A percentile compares a stretch with the other conserved stretches of the same genome.
Evolutionary conservation across 257 asterid genomes (phyloP).

Genomic region (Petrea volubilis): DNA sequence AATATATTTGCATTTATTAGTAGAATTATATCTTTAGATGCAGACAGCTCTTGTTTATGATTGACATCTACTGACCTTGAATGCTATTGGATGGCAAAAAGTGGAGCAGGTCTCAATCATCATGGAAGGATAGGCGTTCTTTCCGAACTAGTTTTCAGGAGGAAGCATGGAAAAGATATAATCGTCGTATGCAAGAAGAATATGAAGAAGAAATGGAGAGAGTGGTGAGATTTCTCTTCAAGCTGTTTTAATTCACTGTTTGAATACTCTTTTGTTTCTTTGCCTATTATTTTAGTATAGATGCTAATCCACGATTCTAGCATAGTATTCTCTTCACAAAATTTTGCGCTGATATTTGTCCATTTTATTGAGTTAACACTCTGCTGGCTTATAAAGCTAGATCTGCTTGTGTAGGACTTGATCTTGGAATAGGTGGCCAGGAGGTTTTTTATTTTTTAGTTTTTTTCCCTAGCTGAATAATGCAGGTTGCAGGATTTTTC

Average conservation of each 20-base stretch:
- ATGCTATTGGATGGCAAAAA: slow-evolving; percentile 44
- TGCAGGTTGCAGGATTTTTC: slow-evolving; percentile 8
- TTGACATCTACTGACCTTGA: slow-evolving; percentile 39
- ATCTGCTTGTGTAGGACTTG: background rate
- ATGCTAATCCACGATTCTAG: background rate
- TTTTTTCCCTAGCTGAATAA: slow-evolving; percentile 5
- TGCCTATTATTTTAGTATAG: slow-evolving; percentile 6
- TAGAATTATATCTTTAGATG: background rate
- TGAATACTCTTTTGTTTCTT: background rate
- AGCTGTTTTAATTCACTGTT: slow-evolving; percentile 3
- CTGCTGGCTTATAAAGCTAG: background rate
- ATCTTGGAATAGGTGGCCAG: background rate
- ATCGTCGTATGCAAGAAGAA: slow-evolving; percentile 86
- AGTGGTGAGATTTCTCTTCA: slow-evolving; percentile 62
- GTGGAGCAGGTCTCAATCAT: slow-evolving; percentile 72
- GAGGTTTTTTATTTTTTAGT: no score
- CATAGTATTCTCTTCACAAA: no score
- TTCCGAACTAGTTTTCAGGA: slow-evolving; percentile 64
- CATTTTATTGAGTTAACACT: slow-evolving; percentile 8
- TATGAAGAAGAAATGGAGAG: slow-evolving; percentile 98
- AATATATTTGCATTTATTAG: background rate
- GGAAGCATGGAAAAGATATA: slow-evolving; percentile 86
- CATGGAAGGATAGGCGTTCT: slow-evolving; percentile 58
- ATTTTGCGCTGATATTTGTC: background rate
- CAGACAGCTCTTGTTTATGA: slow-evolving; percentile 9